A percentile compares a stretch with the other conserved stretches of the same genome.
These are phyloP conservation scores for Nicotiana noctiflora DNA, from an alignment of 257 asterid species.

Conservation along the genomic window DNA sequence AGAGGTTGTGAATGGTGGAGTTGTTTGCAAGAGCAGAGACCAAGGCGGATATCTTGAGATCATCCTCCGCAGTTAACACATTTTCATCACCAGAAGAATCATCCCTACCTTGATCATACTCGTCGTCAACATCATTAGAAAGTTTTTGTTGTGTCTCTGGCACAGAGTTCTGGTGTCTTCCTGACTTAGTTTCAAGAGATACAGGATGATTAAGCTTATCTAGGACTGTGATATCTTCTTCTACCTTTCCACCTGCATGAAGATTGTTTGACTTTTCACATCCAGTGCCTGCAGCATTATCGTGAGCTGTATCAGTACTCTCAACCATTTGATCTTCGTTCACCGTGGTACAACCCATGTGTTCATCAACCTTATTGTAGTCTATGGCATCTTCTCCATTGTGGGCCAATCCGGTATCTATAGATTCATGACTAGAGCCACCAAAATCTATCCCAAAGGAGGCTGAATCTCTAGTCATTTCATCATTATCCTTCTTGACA, in stretches of 20 bases:
- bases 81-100: constrained; percentile 69
- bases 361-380: constrained; percentile 31
- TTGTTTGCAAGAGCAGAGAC: constrained; percentile 72
- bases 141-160: constrained; percentile 32
- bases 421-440: constrained; percentile 31
- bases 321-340: constrained; percentile 11
- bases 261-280: constrained; percentile 1
- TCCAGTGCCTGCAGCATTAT: constrained; percentile 6
- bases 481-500: constrained; percentile 37
- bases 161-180: constrained; percentile 26
- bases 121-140: constrained; percentile 26
- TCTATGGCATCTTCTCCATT: constrained; percentile 26
- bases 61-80: constrained; percentile 58
- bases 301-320: constrained; percentile 3
- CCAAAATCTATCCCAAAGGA: constrained; percentile 31
- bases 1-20: constrained; percentile 56
- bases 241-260: constrained; percentile 2
- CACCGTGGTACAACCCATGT: constrained; percentile 13
- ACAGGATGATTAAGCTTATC: constrained; percentile 25
- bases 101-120: constrained; percentile 40
- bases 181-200: constrained; percentile 13
- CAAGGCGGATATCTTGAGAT: constrained; percentile 63
- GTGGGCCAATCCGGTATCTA: constrained; percentile 9
- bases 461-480: constrained; percentile 27
- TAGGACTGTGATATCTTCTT: not conserved